Evolutionary conservation across 108 stramenopile species (phyloP).

Genomic region (Cyclotella cryptica): DNA sequence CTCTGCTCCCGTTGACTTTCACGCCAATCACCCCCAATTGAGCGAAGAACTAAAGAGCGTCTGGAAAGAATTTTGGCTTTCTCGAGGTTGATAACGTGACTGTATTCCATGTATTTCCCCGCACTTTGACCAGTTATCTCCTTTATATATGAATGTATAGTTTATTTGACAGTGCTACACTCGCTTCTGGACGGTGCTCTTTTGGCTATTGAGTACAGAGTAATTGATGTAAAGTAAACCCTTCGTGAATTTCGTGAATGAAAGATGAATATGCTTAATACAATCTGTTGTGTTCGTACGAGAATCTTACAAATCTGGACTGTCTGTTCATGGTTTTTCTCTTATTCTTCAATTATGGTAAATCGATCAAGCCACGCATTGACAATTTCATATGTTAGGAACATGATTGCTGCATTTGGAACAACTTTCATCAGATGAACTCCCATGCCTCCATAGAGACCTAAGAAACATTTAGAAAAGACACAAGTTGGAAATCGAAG

Average conservation of each 20-base stretch:
- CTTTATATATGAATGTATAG: background rate
- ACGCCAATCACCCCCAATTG: slow-evolving; percentile 68
- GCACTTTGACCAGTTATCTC: background rate
- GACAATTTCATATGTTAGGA: slow-evolving; percentile 86
- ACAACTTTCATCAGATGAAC: slow-evolving; percentile 92
- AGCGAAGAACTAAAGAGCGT: slow-evolving; percentile 61
- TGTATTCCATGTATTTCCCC: background rate
- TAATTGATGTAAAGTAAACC: slow-evolving; percentile 13
- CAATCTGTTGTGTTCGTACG: background rate
- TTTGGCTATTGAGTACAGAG: background rate
- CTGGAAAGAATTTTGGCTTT: slow-evolving; percentile 59
- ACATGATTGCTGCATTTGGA: slow-evolving; percentile 96
- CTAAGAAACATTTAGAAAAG: slow-evolving; percentile 8
- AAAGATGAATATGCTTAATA: background rate
- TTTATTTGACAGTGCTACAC: background rate
- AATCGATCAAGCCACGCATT: slow-evolving; percentile 69
- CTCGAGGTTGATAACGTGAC: background rate
- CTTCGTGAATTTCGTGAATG: background rate
- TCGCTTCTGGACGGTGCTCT: background rate
- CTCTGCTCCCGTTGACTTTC: slow-evolving; percentile 66
- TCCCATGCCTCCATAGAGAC: slow-evolving; percentile 92
- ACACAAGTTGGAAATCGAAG: background rate
- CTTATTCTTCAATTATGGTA: slow-evolving; percentile 55
- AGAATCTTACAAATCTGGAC: background rate
- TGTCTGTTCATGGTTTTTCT: background rate